phyloP scores from a whole-genome alignment of 2,329 filamentous ascomycete genomes.

The Ambrosiella beaveri region DNA sequence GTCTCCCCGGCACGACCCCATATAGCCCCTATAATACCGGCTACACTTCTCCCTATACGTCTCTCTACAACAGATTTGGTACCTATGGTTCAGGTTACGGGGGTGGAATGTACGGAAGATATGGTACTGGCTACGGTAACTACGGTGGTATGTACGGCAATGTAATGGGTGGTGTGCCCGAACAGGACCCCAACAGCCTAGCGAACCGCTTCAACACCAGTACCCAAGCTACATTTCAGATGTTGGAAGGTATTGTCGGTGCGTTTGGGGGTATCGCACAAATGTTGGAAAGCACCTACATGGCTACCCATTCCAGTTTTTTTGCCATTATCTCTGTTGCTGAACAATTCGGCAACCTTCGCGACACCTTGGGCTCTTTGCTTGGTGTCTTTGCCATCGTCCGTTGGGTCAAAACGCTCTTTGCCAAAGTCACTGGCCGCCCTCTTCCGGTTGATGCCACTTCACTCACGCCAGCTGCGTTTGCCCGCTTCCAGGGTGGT shows the following conservation, averaged over 20 bases:
- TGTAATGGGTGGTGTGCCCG: slow-evolving; percentile 30
- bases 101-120: slow-evolving; percentile 19
- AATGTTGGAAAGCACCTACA: slow-evolving; percentile 98
- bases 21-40: slow-evolving; percentile 22
- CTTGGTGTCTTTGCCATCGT: slow-evolving; percentile 91
- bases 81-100: slow-evolving; percentile 25
- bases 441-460: slow-evolving; percentile 76
- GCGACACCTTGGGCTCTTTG: slow-evolving; percentile 82
- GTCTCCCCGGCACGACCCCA: slow-evolving; percentile 29
- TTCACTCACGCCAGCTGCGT: slow-evolving; percentile 75
- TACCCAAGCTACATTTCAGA: slow-evolving; percentile 92
- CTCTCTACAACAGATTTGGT: slow-evolving; percentile 31
- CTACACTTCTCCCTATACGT: slow-evolving; percentile 25
- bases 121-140: slow-evolving; percentile 25
- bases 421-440: slow-evolving; percentile 84
- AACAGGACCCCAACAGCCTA: slow-evolving; percentile 81
- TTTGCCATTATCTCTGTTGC: slow-evolving; percentile 98
- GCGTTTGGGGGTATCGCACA: slow-evolving; percentile 96
- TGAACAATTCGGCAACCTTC: slow-evolving; percentile 86
- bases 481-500: slow-evolving; percentile 73
- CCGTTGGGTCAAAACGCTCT: slow-evolving; percentile 79
- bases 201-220: slow-evolving; percentile 91
- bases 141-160: slow-evolving; percentile 30
- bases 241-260: slow-evolving; percentile 91
- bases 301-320: slow-evolving; percentile 97